Conservation (phyloP, 345 rosid species). For the Eucalyptus rudis region DNA sequence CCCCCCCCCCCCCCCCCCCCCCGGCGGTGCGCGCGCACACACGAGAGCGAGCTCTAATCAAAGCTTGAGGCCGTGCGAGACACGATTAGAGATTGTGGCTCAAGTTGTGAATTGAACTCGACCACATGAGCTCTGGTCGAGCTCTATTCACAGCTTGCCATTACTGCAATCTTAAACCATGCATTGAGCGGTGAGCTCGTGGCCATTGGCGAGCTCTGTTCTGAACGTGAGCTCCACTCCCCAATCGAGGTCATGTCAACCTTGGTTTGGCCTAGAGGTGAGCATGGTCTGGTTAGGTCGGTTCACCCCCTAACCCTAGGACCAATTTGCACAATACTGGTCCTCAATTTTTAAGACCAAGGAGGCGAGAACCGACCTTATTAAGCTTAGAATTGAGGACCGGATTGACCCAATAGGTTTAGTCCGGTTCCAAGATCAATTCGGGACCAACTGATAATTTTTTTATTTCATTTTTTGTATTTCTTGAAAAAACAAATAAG, state of each 20-base stretch:
- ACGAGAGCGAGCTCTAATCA: background rate
- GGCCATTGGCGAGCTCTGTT: background rate
- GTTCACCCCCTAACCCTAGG: too few species aligned
- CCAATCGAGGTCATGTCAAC: background rate
- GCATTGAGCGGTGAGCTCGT: background rate
- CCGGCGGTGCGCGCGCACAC: accelerated
- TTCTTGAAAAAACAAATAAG: too few species aligned
- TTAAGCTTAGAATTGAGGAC: too few species aligned
- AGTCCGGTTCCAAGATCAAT: accelerated
- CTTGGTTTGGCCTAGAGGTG: background rate
- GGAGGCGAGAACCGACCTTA: too few species aligned
- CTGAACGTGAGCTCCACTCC: background rate
- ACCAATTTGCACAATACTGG: too few species aligned
- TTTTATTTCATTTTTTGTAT: too few species aligned
- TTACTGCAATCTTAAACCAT: background rate
- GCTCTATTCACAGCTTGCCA: background rate
- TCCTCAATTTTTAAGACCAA: too few species aligned
- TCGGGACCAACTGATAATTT: too few species aligned
- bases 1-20: too few species aligned
- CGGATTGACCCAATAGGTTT: too few species aligned
- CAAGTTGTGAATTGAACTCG: background rate
- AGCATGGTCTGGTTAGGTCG: too few species aligned
- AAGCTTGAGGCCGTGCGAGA: background rate
- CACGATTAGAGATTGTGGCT: background rate
- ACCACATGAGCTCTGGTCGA: background rate